Conservation (phyloP, 2,329 filamentous ascomycete genomes). For the Alternaria arborescens region DNA sequence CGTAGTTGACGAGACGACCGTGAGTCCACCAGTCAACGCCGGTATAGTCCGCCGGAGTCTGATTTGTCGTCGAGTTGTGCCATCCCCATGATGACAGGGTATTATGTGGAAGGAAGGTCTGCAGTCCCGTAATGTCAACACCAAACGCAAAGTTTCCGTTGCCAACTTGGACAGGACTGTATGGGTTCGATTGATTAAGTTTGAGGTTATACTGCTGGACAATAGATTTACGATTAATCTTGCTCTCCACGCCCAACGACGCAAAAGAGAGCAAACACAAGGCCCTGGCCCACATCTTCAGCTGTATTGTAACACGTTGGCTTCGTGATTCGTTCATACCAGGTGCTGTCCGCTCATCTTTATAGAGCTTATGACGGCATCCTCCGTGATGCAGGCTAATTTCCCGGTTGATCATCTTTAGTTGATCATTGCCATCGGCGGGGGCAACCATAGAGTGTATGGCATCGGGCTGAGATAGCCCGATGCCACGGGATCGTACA, state of each 20-base stretch:
- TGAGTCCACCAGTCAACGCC: constrained; percentile 58
- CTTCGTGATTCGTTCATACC: not conserved
- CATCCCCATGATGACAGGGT: constrained; percentile 58
- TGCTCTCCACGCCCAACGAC: constrained; percentile 15
- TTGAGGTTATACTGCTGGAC: constrained; percentile 56
- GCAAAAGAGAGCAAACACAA: constrained; percentile 12
- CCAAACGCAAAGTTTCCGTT: constrained; percentile 61
- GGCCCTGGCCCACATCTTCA: constrained; percentile 4
- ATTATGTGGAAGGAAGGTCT: constrained; percentile 55
- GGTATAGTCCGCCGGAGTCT: constrained; percentile 52
- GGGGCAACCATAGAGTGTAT: constrained; percentile 26
- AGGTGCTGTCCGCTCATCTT: constrained; percentile 10
- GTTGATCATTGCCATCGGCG: constrained; percentile 22
- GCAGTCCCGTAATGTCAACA: constrained; percentile 57
- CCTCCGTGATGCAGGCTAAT: constrained; percentile 30
- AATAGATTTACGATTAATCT: constrained; percentile 42
- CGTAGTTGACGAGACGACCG: constrained; percentile 55
- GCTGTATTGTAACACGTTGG: constrained; percentile 17
- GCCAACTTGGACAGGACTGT: constrained; percentile 62
- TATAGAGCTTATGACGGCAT: constrained; percentile 6
- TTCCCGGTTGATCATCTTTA: constrained; percentile 32
- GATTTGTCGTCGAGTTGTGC: constrained; percentile 53
- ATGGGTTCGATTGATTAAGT: constrained; percentile 58
- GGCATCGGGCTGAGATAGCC: constrained; percentile 8
- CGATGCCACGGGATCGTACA: not conserved